These are phyloP conservation scores for Keqinozyma sinolaborantium DNA, from an alignment of 1,139 yeast genomes.

Conservation along the genomic window DNA sequence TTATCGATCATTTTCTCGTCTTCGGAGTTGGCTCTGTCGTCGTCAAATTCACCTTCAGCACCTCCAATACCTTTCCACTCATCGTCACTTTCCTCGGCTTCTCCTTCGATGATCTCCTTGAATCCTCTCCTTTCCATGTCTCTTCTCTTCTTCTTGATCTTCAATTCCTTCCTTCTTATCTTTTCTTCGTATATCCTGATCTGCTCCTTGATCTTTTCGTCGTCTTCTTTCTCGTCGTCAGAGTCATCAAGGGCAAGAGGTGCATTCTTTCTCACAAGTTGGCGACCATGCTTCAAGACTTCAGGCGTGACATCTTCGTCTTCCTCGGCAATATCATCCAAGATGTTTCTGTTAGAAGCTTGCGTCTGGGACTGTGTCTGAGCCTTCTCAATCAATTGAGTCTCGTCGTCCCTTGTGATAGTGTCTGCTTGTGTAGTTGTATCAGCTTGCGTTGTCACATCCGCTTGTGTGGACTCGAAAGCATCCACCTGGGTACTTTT, in stretches of 20 bases:
- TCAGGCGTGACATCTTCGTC: conserved; percentile 28
- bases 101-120: conserved; percentile 63
- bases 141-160: conserved; percentile 34
- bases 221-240: conserved; percentile 18
- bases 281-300: conserved; percentile 22
- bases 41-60: conserved; percentile 65
- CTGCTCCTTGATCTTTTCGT: conserved; percentile 24
- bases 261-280: conserved; percentile 11
- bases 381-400: conserved; percentile 8
- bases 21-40: conserved; percentile 61
- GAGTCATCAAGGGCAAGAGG: conserved; percentile 19
- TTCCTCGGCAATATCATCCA: conserved; percentile 15
- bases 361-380: conserved; percentile 3
- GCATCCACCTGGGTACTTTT: conserved; percentile 3
- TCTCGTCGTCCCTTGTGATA: conserved; percentile 1
- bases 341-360: too few relatives aligned
- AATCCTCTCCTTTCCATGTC: conserved; percentile 52
- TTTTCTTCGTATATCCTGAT: conserved; percentile 36
- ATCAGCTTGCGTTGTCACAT: conserved; percentile 11
- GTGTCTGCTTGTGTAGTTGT: conserved; percentile 7
- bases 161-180: conserved; percentile 37
- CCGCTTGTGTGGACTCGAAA: conserved; percentile 5
- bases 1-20: conserved; percentile 84
- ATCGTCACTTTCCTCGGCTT: conserved; percentile 96
- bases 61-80: conserved; percentile 95